Base-by-base conservation (phyloP, 192 early-diverging fungal species). In the Paraglomus occultum region DNA sequence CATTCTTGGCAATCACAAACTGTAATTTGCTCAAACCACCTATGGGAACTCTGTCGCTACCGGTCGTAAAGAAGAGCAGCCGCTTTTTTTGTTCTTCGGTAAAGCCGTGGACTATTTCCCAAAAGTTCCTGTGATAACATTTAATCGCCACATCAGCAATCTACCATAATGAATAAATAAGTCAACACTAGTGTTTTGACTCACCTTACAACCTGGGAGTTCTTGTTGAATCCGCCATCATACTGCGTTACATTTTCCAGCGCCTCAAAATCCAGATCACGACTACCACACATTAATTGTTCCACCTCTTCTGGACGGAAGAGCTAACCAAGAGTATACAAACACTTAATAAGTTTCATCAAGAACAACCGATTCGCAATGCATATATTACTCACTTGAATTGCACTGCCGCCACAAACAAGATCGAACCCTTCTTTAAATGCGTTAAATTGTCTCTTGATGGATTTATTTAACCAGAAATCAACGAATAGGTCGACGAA, bases 221-320 rank as follows among this genome's bases (percentile, higher is more conserved):
- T 76, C 46, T 77, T 79, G 20, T 83, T 75, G 78, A 85, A 95
- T 5, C 95, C 94, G 39, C 89, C 90, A 71, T 97, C 95, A 73
- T 95, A 97, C 55, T 88, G 84, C 8, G 93, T 90, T 42, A 85
- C 85, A 14, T 83, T 74, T 71, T 95, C 89, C 53, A 94, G 72
- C 0, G 85, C 93, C 23, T 82, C 74, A 77, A 97, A 94, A 71
- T 96, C 93, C 44, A 97, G 76, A 55, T 91, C 85, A 6, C 88
- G 84, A 55, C 90, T 87, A 22, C 95, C 95, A 53, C 95, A 92
- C 6, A 97, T 89, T 7, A 95, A 75, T 64, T 92, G 85, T 74
- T 95, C 92, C 8, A 97, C 79, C 77, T 97, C 95, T 66, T 94
- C 91, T 2, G 95, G 88, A 61, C 92, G 77, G 78, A 95, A 94